phyloP scores from a whole-genome alignment of 352 stramenopile genomes.

The Blastocystis sp. region DNA sequence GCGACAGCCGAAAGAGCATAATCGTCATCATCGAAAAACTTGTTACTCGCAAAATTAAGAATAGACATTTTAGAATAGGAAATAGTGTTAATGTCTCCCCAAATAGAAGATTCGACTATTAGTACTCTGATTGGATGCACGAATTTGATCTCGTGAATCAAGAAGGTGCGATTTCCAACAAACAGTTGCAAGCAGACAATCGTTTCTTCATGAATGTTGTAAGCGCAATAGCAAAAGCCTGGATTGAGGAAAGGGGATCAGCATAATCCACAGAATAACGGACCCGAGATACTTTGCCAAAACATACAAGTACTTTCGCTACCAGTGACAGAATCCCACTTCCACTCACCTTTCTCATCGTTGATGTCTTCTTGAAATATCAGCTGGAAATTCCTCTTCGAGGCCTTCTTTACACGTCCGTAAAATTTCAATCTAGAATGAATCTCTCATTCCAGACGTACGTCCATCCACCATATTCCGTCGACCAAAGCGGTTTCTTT shows the following conservation, averaged over 20 bases:
- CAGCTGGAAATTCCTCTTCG: constrained; percentile 62
- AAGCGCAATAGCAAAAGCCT: constrained; percentile 50
- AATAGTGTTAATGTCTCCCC: not conserved
- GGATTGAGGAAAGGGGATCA: constrained; percentile 38
- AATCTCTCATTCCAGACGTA: not conserved
- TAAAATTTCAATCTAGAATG: constrained; percentile 58
- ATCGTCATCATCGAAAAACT: constrained; percentile 63
- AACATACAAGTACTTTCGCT: constrained; percentile 24
- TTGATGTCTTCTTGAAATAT: constrained; percentile 30
- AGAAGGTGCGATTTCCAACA: not conserved
- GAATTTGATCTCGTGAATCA: constrained; percentile 7
- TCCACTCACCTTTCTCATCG: not conserved
- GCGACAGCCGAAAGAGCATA: constrained; percentile 39
- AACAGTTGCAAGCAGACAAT: not conserved
- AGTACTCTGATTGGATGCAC: not conserved
- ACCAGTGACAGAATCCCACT: not conserved
- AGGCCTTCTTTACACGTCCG: constrained; percentile 21
- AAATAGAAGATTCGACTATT: not conserved
- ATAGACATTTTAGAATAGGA: constrained; percentile 35
- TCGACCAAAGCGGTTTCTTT: constrained; percentile 29
- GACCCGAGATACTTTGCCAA: constrained; percentile 37
- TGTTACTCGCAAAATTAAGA: constrained; percentile 57
- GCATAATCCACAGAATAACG: constrained; percentile 54
- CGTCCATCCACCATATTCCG: constrained; percentile 27
- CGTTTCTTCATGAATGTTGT: constrained; percentile 58